Base-by-base conservation (phyloP, 129 eudicot species). In the Flaveria ramosissima region DNA sequence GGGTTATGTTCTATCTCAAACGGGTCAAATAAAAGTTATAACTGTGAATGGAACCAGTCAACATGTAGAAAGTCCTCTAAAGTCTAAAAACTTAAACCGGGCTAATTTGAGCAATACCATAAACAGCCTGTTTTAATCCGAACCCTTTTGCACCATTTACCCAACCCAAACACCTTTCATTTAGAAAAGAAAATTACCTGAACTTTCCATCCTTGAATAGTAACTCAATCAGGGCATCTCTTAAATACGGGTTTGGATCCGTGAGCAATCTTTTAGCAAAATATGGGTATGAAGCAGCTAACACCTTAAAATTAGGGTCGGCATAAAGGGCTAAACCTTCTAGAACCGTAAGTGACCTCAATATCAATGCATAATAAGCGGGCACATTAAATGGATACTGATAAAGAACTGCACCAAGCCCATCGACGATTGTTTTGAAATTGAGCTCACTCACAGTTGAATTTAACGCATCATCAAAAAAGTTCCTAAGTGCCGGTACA, bases 261-360 rank as follows among this genome's bases (percentile, higher is more conserved):
- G 98, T 94, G 50, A 94, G 92, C 72, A 94, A 89, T 80, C 98
- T 81, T 88, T 94, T 94, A 15, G 98, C 97, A 86, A 94, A 94
- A 89, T 94, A 94, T 14, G 98, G 98, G 82, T 94, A 94, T 24
- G 98, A 91, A 71, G 98, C 97, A 65, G 97, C 98, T 73, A 94
- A 73, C 70, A 94, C 98, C 86, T 94, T 94, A 60, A 91, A 94
- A 85, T 94, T 89, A 51, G 98, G 98, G 73, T 94, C 98, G 6
- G 97, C 98, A 72, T 87, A 80, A 16, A 94, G 88, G 2, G 98
- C 98, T 76, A 94, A 80, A 80, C 98, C 98, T 91, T 94, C 98
- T 73, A 94, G 89, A 73, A 94, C 97, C 46, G 98, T 94, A 64
- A 94, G 92, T n/a, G 98, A 94, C 70, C 98, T 94, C 77, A 94